These are phyloP conservation scores for Paecilomyces fulvus DNA, from an alignment of 2,329 filamentous ascomycete genomes.

Conservation along the genomic window DNA sequence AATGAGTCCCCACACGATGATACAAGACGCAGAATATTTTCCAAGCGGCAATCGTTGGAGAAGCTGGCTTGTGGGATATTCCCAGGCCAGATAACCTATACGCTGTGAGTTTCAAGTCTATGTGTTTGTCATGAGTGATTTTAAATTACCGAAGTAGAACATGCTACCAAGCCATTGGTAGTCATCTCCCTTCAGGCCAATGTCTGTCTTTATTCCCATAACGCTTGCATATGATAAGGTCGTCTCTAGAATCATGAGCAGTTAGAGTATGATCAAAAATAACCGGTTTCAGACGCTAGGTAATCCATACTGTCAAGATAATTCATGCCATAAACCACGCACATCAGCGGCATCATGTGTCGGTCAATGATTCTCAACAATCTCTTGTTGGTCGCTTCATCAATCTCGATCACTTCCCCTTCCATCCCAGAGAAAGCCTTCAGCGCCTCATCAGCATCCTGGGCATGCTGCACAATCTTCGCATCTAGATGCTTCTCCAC, in stretches of 20 bases:
- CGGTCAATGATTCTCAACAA: constrained; percentile 54
- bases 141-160: constrained; percentile 40
- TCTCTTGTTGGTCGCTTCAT: constrained; percentile 50
- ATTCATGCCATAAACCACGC: constrained; percentile 51
- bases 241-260: constrained; percentile 25
- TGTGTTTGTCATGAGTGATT: constrained; percentile 6
- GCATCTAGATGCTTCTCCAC: constrained; percentile 14
- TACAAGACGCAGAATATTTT: constrained; percentile 57
- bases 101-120: constrained; percentile 12
- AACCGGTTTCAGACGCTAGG: not conserved
- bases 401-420: constrained; percentile 46
- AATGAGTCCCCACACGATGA: constrained; percentile 55
- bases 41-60: constrained; percentile 57
- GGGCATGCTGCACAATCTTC: constrained; percentile 43
- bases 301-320: constrained; percentile 41
- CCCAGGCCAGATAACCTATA: constrained; percentile 46
- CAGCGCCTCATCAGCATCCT: constrained; percentile 54
- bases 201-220: constrained; percentile 45
- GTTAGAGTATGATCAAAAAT: not conserved
- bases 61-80: constrained; percentile 58
- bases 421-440: constrained; percentile 44
- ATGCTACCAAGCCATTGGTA: constrained; percentile 47
- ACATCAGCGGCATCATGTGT: constrained; percentile 54
- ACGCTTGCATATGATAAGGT: constrained; percentile 46
- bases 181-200: constrained; percentile 35